phyloP scores from a whole-genome alignment of 2,329 filamentous ascomycete genomes.

The Polytolypa hystricis region DNA sequence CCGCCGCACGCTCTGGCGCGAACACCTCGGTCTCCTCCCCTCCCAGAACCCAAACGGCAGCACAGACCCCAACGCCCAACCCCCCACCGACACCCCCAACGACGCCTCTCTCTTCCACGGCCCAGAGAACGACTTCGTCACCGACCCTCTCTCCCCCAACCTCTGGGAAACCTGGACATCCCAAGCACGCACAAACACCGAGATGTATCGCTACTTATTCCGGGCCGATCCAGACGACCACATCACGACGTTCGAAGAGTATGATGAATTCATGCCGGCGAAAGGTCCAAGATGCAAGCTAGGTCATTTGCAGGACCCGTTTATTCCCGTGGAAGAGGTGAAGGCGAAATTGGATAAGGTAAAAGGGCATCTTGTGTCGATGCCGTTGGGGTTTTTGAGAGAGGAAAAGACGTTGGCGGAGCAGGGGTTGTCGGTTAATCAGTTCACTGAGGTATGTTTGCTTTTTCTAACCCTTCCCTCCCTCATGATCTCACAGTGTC shows the following conservation, averaged over 20 bases:
- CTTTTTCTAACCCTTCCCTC: background rate
- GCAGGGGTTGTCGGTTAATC: slow-evolving; percentile 73
- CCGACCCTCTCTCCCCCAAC: slow-evolving; percentile 58
- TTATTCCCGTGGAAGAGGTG: slow-evolving; percentile 61
- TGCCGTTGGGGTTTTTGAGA: slow-evolving; percentile 78
- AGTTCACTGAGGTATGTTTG: slow-evolving; percentile 73
- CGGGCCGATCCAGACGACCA: slow-evolving; percentile 81
- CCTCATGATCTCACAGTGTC: background rate
- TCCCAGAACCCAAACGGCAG: slow-evolving; percentile 57
- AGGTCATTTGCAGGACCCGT: slow-evolving; percentile 78
- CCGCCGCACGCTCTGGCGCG: slow-evolving; percentile 78
- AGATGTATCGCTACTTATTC: slow-evolving; percentile 71
- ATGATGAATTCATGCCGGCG: slow-evolving; percentile 62
- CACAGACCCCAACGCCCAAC: slow-evolving; percentile 64
- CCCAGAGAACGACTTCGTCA: slow-evolving; percentile 55
- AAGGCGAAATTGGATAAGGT: slow-evolving; percentile 66
- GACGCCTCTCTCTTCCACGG: slow-evolving; percentile 63
- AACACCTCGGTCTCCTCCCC: slow-evolving; percentile 75
- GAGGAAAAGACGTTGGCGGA: slow-evolving; percentile 88
- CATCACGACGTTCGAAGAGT: slow-evolving; percentile 82
- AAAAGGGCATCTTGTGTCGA: slow-evolving; percentile 85
- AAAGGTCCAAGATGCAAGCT: slow-evolving; percentile 56
- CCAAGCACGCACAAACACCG: slow-evolving; percentile 67
- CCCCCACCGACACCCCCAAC: slow-evolving; percentile 60
- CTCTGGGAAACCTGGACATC: slow-evolving; percentile 63